phyloP scores from a whole-genome alignment of 352 stramenopile species.

The Globisporangium perplexum region DNA sequence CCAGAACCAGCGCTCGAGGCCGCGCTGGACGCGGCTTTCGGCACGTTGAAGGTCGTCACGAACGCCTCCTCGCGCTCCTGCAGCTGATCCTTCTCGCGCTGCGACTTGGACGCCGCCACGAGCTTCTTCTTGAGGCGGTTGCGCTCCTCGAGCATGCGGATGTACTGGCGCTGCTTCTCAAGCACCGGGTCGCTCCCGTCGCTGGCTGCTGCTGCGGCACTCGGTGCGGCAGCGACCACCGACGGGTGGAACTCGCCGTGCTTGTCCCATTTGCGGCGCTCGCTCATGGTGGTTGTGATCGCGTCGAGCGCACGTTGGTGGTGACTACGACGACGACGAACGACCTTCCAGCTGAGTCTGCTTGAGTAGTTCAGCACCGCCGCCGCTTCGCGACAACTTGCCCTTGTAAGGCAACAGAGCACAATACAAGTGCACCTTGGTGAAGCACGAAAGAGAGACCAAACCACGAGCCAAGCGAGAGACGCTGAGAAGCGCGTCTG shows the following conservation, averaged over 20 bases:
- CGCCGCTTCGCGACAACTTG: no score
- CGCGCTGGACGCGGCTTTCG: constrained; percentile 2
- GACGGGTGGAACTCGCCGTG: constrained; percentile 23
- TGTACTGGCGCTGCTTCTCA: constrained; percentile 78
- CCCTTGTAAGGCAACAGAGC: no score
- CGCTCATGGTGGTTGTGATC: constrained; percentile 20
- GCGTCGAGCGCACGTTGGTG: not conserved
- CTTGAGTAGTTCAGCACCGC: no score
- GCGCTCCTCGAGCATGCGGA: constrained; percentile 79
- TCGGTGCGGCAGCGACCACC: not conserved
- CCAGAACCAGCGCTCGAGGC: not conserved
- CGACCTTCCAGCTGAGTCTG: no score
- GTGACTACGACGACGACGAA: no score
- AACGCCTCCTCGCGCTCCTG: constrained; percentile 71
- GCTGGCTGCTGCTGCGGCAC: not conserved
- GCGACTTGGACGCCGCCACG: constrained; percentile 41
- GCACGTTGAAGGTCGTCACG: constrained; percentile 75
- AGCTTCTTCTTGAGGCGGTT: constrained; percentile 81
- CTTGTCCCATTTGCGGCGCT: constrained; percentile 46
- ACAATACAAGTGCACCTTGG: no score
- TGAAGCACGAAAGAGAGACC: no score
- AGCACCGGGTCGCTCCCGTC: constrained; percentile 37
- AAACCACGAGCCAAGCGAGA: no score
- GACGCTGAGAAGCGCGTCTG: no score
- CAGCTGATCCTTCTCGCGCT: constrained; percentile 42